Evolutionary conservation across 192 early-diverging fungal genomes (phyloP), one percentile per base, ranked within the genome.

Genomic region (Podila clonocystis): DNA sequence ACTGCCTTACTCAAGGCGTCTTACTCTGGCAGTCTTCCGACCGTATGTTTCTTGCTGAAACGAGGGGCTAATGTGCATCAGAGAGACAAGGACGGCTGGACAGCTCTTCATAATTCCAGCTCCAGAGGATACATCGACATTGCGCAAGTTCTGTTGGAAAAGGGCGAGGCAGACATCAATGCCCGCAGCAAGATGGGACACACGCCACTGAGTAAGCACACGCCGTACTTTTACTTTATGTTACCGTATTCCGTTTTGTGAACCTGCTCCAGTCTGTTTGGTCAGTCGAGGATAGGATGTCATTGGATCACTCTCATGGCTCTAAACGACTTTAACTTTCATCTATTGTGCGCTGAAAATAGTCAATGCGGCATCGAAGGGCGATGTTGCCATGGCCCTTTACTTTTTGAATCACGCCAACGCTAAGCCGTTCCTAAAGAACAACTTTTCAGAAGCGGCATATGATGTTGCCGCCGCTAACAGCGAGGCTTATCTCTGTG

Each of bases 101-200:
- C 94, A 9, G 89, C 94, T 4, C 86, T 96, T 33, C 95, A 95
- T 82, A 95, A 95, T 72, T 90, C 93, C 30, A 86, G 86, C 31
- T 85, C 90, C 5, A 82, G 85, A 22, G 94, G 93, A 2, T 84
- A 90, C 63, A 68, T 89, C 5, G 74, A 82, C 24, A 87, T 91
- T 67, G 90, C 86, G 0, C 73, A 83, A 45, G 82, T 88, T 38
- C 74, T 96, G 30, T 67, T 94, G 26, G 91, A 92, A 66, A 72
- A 82, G 17, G 82, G 82, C 24, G 85, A 84, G 9, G 89, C 89
- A 1, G 82, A 85, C 34, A 87, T 93, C 17, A 87, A 94, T 85
- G 90, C 85, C 13, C 68, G 86, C 58, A 91, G 83, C 68, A 84
- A 72, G 36, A 88, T 89, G 74, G 92, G 91, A 0, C 87, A 92